Percentiles rank a stretch among this genome's conserved stretches.
Evolutionary conservation across 176 grass and related monocot species (phyloP).

Genomic region (Oryza glumipatula): DNA sequence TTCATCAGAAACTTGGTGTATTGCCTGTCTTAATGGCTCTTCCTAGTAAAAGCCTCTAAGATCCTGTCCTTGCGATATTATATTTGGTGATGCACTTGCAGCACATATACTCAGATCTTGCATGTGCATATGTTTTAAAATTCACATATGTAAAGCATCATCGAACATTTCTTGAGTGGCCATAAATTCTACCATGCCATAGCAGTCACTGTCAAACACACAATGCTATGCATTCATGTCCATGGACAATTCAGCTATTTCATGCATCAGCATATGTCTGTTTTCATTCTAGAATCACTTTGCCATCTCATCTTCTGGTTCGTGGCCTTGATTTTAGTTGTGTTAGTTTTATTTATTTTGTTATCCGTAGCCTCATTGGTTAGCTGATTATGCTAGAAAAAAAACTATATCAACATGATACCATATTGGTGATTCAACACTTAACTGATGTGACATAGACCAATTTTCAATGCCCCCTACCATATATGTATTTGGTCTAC

Average conservation of each 20-base stretch:
- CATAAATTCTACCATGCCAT: neutral
- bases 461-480: neutral
- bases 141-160: too few relatives aligned
- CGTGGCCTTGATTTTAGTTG: neutral
- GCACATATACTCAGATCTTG: neutral
- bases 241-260: too few relatives aligned
- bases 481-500: neutral
- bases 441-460: neutral
- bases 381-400: slow-evolving; percentile 22
- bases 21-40: too few relatives aligned
- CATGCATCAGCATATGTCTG: neutral
- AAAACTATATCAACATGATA: neutral
- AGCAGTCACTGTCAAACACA: neutral
- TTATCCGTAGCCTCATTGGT: neutral
- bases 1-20: too few relatives aligned
- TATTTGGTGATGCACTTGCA: too few relatives aligned
- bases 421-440: neutral
- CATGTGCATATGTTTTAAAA: slow-evolving; percentile 6
- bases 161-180: neutral
- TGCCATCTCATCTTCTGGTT: neutral
- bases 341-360: slow-evolving; percentile 3
- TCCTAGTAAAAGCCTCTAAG: too few relatives aligned
- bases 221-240: neutral
- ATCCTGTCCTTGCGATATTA: too few relatives aligned
- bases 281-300: neutral